Evolutionary conservation across 2,329 filamentous ascomycete genomes (phyloP).

Genomic region (Alternaria sp.): DNA sequence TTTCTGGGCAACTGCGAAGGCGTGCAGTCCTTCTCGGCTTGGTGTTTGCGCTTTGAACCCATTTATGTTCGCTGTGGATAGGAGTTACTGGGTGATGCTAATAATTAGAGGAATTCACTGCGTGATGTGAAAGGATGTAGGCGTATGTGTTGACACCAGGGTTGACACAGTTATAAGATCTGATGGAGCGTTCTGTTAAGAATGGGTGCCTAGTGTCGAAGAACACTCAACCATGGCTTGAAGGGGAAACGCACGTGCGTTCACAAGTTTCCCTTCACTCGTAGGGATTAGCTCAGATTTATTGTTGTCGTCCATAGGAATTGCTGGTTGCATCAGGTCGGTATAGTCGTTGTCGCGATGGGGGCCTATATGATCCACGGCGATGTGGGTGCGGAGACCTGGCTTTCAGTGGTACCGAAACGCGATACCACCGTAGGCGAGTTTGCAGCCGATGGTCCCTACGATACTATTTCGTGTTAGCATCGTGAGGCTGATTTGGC

Average conservation of each 20-base stretch:
- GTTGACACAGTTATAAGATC: not conserved
- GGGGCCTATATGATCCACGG: not conserved
- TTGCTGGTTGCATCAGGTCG: not conserved
- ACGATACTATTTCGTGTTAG: not conserved
- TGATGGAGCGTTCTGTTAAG: not conserved
- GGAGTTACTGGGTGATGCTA: not conserved
- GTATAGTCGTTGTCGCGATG: not conserved
- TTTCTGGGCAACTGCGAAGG: not conserved
- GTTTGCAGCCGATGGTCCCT: not conserved
- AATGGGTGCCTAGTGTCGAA: not conserved
- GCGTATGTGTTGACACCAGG: not conserved
- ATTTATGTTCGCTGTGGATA: not conserved
- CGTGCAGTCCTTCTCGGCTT: not conserved
- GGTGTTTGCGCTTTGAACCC: not conserved
- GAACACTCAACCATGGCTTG: not conserved
- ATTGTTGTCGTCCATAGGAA: not conserved
- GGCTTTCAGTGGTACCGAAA: not conserved
- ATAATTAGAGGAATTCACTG: not conserved
- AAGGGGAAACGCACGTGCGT: not conserved
- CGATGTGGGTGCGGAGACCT: not conserved
- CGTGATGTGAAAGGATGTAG: not conserved
- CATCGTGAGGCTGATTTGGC: not conserved
- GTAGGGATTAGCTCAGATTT: not conserved
- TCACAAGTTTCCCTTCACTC: not conserved
- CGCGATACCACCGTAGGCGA: not conserved